Evolutionary conservation across 495 filamentous ascomycete genomes (phyloP), one percentile per base, ranked within the genome.

Genomic region (Aspergillus avenaceus): DNA sequence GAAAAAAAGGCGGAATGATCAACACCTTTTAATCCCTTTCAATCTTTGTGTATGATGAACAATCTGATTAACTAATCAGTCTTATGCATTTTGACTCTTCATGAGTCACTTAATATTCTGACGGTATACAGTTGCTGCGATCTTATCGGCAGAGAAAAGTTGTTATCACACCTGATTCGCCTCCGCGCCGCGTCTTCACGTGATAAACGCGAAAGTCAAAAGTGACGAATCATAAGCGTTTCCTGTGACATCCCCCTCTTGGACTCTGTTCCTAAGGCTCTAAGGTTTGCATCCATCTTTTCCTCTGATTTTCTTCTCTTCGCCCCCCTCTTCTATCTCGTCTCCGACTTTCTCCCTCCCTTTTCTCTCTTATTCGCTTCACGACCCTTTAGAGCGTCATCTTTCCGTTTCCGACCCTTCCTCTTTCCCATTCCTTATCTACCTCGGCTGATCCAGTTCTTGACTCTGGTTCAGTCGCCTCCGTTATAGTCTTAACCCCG

Each of bases 391-490:
- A 46, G 27, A 38, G 12, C 2, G 8, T 22, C 16, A 21, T 53
- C 24, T 16, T 25, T 18, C 27, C 16, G 7, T 25, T 41, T 19
- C 37, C 50, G 13, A 42, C n/a, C 44, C 47, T 34, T n/a, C n/a
- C n/a, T 22, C 36, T 32, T 26, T 6, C 36, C 46, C 21, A 11
- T 31, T 21, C 26, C 29, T 25, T 9, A 12, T n/a, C 8, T 14
- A 7, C 9, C 47, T 56, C 64, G 73, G 67, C 73, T 77, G 73
- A 66, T 49, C 70, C 71, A 70, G 73, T 56, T 43, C 38, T 41
- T 41, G 34, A 50, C 46, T 40, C 73, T 77, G 74, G 87, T 81
- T 90, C 88, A 86, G 88, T 89, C 86, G 68, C 67, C 66, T 59
- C 55, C 50, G 40, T 47, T 54, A 28, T 50, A 42, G 56, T 61